A percentile compares a stretch with the other conserved stretches of the same genome.
phyloP scores from a whole-genome alignment of 2,329 filamentous ascomycete genomes.

The Diaporthe batatas region DNA sequence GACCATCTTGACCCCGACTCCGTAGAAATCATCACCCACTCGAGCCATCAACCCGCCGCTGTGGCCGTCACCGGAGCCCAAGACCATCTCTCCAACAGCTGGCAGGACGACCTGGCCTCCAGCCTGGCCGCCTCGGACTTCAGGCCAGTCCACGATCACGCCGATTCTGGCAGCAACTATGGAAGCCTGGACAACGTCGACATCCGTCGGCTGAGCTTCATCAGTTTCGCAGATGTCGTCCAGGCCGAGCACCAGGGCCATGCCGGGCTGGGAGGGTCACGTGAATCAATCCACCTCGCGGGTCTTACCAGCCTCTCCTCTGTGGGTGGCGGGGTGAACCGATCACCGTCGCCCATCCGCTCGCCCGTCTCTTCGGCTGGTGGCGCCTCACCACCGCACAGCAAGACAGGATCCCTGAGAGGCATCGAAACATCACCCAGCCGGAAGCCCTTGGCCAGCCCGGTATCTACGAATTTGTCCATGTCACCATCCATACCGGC shows the following conservation, averaged over 20 bases:
- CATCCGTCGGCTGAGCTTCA: slow-evolving; percentile 89
- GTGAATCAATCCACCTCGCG: slow-evolving; percentile 78
- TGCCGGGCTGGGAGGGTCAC: slow-evolving; percentile 63
- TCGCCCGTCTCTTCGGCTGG: slow-evolving; percentile 79
- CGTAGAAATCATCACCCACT: slow-evolving; percentile 93
- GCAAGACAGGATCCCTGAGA: slow-evolving; percentile 80
- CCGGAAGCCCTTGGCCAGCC: slow-evolving; percentile 73
- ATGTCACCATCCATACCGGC: slow-evolving; percentile 38
- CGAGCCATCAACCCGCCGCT: slow-evolving; percentile 83
- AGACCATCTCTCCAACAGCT: slow-evolving; percentile 50
- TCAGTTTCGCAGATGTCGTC: slow-evolving; percentile 96
- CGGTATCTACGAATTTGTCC: slow-evolving; percentile 60
- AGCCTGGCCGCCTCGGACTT: slow-evolving; percentile 57
- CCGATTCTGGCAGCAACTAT: slow-evolving; percentile 72
- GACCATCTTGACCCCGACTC: slow-evolving; percentile 85
- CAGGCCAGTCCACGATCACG: slow-evolving; percentile 66
- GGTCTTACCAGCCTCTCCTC: slow-evolving; percentile 74
- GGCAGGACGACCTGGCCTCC: slow-evolving; percentile 44
- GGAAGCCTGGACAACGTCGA: slow-evolving; percentile 81
- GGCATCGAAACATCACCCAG: slow-evolving; percentile 77
- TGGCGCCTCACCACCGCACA: slow-evolving; percentile 75
- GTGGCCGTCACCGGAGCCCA: slow-evolving; percentile 68
- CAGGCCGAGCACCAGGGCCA: slow-evolving; percentile 84
- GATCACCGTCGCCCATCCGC: slow-evolving; percentile 84
- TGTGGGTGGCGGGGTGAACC: slow-evolving; percentile 54